phyloP scores from a whole-genome alignment of 257 asterid genomes.

The Primulina huaijiensis region DNA sequence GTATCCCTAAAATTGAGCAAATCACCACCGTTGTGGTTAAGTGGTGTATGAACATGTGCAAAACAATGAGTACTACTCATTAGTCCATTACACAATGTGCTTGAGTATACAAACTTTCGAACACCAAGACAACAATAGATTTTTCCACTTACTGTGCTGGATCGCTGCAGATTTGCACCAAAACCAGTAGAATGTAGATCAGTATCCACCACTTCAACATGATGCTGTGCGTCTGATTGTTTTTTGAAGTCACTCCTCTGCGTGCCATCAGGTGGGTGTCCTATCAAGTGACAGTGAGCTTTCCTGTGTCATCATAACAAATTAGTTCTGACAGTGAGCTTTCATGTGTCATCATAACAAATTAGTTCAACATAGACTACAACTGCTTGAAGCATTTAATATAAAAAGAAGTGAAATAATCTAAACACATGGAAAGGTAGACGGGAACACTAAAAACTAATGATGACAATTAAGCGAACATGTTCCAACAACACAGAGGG shows the following conservation, averaged over 20 bases:
- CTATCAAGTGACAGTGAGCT: conserved; percentile 63
- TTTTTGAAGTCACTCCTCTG: conserved; percentile 29
- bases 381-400: conserved; percentile 4
- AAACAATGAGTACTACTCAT: conserved; percentile 4
- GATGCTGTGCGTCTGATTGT: conserved; percentile 22
- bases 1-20: background rate
- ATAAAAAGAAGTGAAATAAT: background rate
- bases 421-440: background rate
- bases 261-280: conserved; percentile 39
- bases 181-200: conserved; percentile 24
- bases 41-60: background rate
- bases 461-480: background rate
- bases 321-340: conserved; percentile 46
- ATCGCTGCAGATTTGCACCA: conserved; percentile 33
- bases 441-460: background rate
- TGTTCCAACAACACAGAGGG: background rate
- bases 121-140: conserved; percentile 26
- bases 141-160: conserved; percentile 35
- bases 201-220: conserved; percentile 9
- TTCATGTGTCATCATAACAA: conserved; percentile 48
- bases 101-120: background rate
- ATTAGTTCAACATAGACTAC: background rate
- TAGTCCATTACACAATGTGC: conserved; percentile 9
- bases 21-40: conserved; percentile 6
- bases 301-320: conserved; percentile 49